Conservation (phyloP, 1,284 basidiomycete species). For the Cystobasidium sp. region DNA sequence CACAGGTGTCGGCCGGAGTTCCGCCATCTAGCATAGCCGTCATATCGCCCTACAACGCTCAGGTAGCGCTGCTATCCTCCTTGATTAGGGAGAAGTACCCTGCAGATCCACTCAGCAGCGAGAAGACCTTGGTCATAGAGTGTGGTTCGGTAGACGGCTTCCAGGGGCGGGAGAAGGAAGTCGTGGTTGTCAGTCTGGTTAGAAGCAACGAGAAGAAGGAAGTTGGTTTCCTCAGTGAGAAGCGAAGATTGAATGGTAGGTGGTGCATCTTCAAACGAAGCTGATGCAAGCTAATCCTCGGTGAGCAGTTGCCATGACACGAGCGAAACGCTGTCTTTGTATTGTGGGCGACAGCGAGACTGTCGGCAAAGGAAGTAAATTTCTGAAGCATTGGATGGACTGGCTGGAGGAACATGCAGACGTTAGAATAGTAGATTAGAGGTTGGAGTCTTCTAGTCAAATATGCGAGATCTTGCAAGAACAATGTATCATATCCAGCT, state of each 20-base stretch:
- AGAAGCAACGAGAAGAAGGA: conserved; percentile 80
- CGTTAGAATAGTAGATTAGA: conserved; percentile 65
- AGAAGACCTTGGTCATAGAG: conserved; percentile 18
- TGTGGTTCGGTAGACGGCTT: conserved; percentile 88
- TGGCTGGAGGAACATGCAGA: conserved; percentile 91
- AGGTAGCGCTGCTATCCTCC: conserved; percentile 77
- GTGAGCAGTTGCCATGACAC: conserved; percentile 80
- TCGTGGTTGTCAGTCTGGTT: conserved; percentile 84
- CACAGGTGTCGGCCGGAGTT: conserved; percentile 72
- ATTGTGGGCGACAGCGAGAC: conserved; percentile 89
- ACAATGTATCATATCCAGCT: too few species aligned
- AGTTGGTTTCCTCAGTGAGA: conserved; percentile 90
- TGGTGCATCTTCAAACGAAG: background rate
- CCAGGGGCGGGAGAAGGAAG: conserved; percentile 85
- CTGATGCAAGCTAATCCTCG: background rate
- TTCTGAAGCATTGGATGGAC: conserved; percentile 82
- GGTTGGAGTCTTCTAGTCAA: background rate
- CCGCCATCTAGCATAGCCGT: conserved; percentile 78
- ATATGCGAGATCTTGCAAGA: too few species aligned
- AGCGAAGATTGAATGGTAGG: conserved; percentile 81
- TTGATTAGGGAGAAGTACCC: conserved; percentile 45
- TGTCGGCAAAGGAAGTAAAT: conserved; percentile 76
- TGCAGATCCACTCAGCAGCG: background rate
- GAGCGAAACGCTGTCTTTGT: conserved; percentile 85
- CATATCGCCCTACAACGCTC: conserved; percentile 93